A percentile compares a stretch with the other conserved stretches of the same genome.
Evolutionary conservation across 495 filamentous ascomycete genomes (phyloP).

Genomic region (Penicillium crystallinum): DNA sequence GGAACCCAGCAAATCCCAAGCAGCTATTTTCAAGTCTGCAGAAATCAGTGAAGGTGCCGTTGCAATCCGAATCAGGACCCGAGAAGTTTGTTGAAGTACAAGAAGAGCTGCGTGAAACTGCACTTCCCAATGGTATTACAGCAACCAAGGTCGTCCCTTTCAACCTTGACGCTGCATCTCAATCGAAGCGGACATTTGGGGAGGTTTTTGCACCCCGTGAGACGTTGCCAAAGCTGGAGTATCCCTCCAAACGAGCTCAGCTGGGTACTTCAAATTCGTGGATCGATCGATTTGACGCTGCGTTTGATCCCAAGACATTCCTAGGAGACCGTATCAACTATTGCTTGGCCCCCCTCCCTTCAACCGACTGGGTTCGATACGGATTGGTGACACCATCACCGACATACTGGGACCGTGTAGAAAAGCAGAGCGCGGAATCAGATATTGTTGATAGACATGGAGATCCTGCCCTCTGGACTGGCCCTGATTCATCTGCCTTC

Average conservation of each 20-base stretch:
- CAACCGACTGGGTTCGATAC: conserved; percentile 42
- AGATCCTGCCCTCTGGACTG: conserved; percentile 31
- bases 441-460: conserved; percentile 16
- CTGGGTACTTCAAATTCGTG: conserved; percentile 27
- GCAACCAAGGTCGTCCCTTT: conserved; percentile 62
- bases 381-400: conserved; percentile 40
- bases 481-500: conserved; percentile 54
- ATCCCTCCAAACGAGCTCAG: conserved; percentile 46
- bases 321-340: conserved; percentile 40
- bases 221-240: conserved; percentile 59
- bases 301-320: conserved; percentile 32
- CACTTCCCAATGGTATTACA: conserved; percentile 68
- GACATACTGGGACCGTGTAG: conserved; percentile 37
- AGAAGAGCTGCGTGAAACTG: conserved; percentile 52
- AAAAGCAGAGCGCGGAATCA: conserved; percentile 25
- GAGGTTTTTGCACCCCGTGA: conserved; percentile 74
- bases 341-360: conserved; percentile 35
- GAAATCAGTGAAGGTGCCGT: conserved; percentile 38
- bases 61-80: conserved; percentile 33
- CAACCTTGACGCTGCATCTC: conserved; percentile 35
- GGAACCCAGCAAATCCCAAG: conserved; percentile 61
- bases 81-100: conserved; percentile 45
- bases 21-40: conserved; percentile 83
- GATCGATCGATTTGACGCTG: conserved; percentile 41
- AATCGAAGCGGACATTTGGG: conserved; percentile 61